Evolutionary conservation across 1,284 basidiomycete genomes (phyloP).

Genomic region (Microbotryomycetes sp.): DNA sequence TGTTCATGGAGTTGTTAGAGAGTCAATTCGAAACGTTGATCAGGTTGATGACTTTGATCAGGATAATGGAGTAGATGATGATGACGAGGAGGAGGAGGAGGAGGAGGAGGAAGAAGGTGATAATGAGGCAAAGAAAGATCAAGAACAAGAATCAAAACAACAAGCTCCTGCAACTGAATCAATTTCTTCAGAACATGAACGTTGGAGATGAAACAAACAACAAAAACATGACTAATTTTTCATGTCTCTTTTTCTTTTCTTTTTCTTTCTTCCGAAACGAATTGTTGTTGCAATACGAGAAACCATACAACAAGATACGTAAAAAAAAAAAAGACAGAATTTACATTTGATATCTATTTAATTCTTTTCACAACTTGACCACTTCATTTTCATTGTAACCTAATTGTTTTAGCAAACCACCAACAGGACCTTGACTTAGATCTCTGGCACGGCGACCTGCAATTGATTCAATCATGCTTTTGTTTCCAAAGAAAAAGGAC

Average conservation of each 20-base stretch:
- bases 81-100: not conserved
- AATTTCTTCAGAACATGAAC: not conserved
- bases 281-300: not conserved
- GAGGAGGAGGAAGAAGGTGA: not conserved
- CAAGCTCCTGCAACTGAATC: not conserved
- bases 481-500: too few species aligned
- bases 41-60: not conserved
- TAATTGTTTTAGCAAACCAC: slow-evolving; percentile 59
- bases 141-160: not conserved
- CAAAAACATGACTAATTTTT: too few species aligned
- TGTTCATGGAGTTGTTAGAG: slow-evolving; percentile 16
- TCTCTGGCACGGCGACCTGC: slow-evolving; percentile 69
- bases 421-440: slow-evolving; percentile 62
- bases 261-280: not conserved
- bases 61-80: not conserved
- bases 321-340: not conserved
- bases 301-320: not conserved
- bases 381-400: slow-evolving; percentile 59
- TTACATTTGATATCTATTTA: not conserved
- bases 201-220: slow-evolving; percentile 1
- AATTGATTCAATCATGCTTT: slow-evolving; percentile 66
- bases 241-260: not conserved
- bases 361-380: slow-evolving; percentile 54
- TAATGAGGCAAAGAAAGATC: not conserved
- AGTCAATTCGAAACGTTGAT: not conserved